A percentile compares a stretch with the other conserved stretches of the same genome.
Conservation (phyloP, 176 grass and related monocot genomes). For the Carex cristatella region DNA sequence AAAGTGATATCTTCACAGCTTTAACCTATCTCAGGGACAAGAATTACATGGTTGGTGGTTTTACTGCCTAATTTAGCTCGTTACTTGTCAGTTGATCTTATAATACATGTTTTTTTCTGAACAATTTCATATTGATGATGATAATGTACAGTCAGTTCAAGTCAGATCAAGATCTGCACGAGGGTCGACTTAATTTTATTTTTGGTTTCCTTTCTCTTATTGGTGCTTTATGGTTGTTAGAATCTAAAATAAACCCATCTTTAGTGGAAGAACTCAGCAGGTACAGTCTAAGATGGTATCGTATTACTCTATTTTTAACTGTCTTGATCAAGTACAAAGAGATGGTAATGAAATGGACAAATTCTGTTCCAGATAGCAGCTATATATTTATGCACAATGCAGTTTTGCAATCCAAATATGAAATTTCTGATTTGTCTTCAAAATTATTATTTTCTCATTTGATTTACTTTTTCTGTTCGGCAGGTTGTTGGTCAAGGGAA, state of each 20-base stretch:
- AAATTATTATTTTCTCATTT: neutral
- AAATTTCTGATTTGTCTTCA: neutral
- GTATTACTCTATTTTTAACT: neutral
- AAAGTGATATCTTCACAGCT: slow-evolving; percentile 78
- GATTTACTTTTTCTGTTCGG: slow-evolving; percentile 14
- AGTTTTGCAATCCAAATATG: neutral
- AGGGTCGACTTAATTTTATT: neutral
- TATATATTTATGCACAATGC: neutral
- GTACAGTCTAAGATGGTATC: neutral
- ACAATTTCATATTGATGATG: neutral
- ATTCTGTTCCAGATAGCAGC: neutral
- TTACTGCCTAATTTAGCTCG: slow-evolving; percentile 14
- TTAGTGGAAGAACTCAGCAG: neutral
- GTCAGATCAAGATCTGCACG: neutral
- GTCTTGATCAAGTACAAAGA: neutral
- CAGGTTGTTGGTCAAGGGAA: slow-evolving; percentile 74
- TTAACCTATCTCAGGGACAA: slow-evolving; percentile 83
- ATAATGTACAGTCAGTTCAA: neutral
- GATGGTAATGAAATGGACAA: neutral
- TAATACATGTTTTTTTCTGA: neutral
- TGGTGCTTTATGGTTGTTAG: neutral
- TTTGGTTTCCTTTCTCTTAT: neutral
- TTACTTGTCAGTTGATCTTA: neutral
- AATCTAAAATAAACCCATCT: neutral
- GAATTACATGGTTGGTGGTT: slow-evolving; percentile 60